Base-by-base conservation (phyloP, 768 basidiomycete species). In the Ramaria rubella region DNA sequence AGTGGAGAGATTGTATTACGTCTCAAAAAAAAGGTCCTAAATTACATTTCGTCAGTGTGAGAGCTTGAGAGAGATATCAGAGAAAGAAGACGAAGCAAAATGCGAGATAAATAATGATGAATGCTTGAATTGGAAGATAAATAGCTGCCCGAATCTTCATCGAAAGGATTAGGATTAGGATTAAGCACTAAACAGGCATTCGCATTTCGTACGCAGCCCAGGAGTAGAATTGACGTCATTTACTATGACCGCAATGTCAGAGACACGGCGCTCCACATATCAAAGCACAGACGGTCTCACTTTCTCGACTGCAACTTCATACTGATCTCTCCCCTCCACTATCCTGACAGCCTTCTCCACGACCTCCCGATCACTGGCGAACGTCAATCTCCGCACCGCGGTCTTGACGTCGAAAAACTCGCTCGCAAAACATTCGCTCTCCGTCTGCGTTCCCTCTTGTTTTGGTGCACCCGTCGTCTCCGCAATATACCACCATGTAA, bases 401-500 rank as follows among this genome's bases (percentile, higher is more conserved):
- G 62, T 68, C 21, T 68, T 65, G 3, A 70, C 69, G 23, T 68
- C 63, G 42, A 76, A 44, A 49, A 73, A 80, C 26, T 66, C 58
- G 8, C 75, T 67, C 33, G 71, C 70, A 61, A 71, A 79, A 42
- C 68, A 66, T 63, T 79, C 77, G 49, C 67, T 69, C 26, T 67
- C 70, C 59, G 73, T 77, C 64, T 77, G 73, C 9, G 75, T 77
- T n/a, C 73, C 75, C 30, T 69, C 59, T 15, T 67, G 67, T 27
- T 72, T 70, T 1, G 61, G 67, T 14, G 64, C 67, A 58, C 55
- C 55, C 12, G 67, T 63, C 54, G 24, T 33, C 23, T 56, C 52
- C 9, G 75, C 72, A 15, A 78, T 67, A 61, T 70, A 81, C 81
- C 80, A 83, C 69, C 72, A 81, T 24, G 80, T 75, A 33, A 77